Base-by-base conservation (phyloP, 345 rosid genomes). In the Rhizophora mangle region DNA sequence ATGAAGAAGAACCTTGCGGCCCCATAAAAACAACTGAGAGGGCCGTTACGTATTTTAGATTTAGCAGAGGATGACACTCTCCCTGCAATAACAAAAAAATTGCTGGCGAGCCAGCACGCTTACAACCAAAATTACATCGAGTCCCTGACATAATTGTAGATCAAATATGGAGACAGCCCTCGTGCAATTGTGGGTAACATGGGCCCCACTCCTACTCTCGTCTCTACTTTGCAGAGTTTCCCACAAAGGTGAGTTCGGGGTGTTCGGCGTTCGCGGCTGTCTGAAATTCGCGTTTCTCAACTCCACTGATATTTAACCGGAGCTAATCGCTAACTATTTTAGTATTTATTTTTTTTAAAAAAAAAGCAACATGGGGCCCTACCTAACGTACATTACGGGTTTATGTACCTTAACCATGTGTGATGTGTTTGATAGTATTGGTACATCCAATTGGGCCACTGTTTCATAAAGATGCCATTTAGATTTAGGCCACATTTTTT, bases 351-450 rank as follows among this genome's bases (percentile, higher is more conserved):
- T 34, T 31, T 6, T 6, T 6, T 6, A 6, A 1, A 32, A 32
- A 31, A 31, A 31, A 31, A 31, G 37, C 1, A 34, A 34, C 8
- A 34, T 34, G 37, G 37, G 47, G 18, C 47, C 47, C 47, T 43
- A 68, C 78, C 78, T 46, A 68, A 47, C 73, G 46, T 62, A 47
- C 73, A 56, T 62, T 24, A 22, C 64, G 62, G 64, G 37, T 64
- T 29, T 31, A 54, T 67, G 64, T 63, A 62, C 63, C 37, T 47
- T 34, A 49, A 24, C 32, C 56, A 51, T 70, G 29, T 69, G 61
- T 21, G 32, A 51, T 70, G 29, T 66, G 61, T 68, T 20, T 67
- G 61, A 18, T 60, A 63, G 70, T 68, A 72, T 72, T 60, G 75
- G 37, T 32, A 52, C 63, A 72, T 69, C 67, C 74, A 71, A 54